Evolutionary conservation across 371 early-diverging fungal species (phyloP), one percentile per base, ranked within the genome.

Genomic region (Syncephalastrum monosporum): DNA sequence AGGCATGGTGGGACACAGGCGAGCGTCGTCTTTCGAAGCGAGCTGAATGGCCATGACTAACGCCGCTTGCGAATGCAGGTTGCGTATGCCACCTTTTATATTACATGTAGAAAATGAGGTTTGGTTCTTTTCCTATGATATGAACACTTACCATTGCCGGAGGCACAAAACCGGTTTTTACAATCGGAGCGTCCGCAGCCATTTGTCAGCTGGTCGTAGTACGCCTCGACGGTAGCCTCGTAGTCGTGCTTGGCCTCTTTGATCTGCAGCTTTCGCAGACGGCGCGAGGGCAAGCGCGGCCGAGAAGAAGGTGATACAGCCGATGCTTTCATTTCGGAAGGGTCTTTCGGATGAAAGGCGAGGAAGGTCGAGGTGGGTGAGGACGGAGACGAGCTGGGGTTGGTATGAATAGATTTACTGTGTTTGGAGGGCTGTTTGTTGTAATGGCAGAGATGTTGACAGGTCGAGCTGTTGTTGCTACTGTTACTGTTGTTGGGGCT

Each of bases 31-130:
- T 55, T 69, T 69, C 4, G 75, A 71, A 17, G 79, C 75, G 10
- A 78, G 63, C 41, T 78, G 79, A 38, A 75, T 71, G 1, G 79
- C 60, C 71, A 78, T 69, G n/a, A 78, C 68, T 5, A 75, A 43
- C 10, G 79, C 75, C 29, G 75, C 79, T 55, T 78, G 74, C 17
- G 71, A 66, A 55, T 72, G 72, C 41, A 75, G 53, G 47, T 69
- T 75, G 10, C 72, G 61, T 44, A 74, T 69, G 38, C 69, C 69
- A 49, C 71, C 71, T 46, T 25, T 38, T 42, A 48, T 25, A 42
- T 16, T 21, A 21, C 21, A 21, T 21, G 2, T 21, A 21, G 21
- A 21, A 21, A 21, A 21, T 21, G 21, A 21, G 21, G 1, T 21
- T 21, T 21, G 21, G 21, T 2, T 2, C 21, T 2, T 21, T 21